Evolutionary conservation across 352 stramenopile species (phyloP), one percentile per base, ranked within the genome.

Genomic region (Plasmopara muralis): DNA sequence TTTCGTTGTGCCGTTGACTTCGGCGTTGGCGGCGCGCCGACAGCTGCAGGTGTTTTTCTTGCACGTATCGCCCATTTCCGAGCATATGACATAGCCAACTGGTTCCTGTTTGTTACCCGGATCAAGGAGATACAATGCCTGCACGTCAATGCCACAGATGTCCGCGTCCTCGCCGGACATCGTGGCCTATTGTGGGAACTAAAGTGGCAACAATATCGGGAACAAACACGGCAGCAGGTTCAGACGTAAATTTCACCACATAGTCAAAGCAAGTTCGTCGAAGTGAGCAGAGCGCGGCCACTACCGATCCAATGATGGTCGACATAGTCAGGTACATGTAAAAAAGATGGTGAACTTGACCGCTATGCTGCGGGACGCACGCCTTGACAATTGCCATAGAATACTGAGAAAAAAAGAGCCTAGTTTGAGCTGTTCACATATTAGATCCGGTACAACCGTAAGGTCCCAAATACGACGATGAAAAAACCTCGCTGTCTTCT

Each of bases 1-100:
- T 20, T 62, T 50, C 15, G 48, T 61, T 0, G 49, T 40, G 1
- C 66, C 62, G 39, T 60, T 57, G 8, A 61, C 39, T 25, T 39
- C 33, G n/a, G 55, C 49, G 15, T 47, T 64, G 9, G 51, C 44
- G 4, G 45, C 16, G 10, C 51, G 55, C 0, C 66, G 62, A 52
- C 66, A 75, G 29, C 30, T 64, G 47, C 66, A 75, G 6, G 51
- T 55, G 50, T 61, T 63, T n/a, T 57, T 66, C 47, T 53, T 60
- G 59, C 66, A 75, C 28, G 52, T 69, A 33, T 54, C 55, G 50
- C 61, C 51, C 59, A 68, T 62, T 50, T 62, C 49, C 8, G 57
- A 60, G 41, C 66, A 75, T 20, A 60, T 5, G 4, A 64, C 46
- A 37, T 72, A 75, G 30, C 50, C 50, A 15, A 28, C 34, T 7